Percentiles rank a stretch among this genome's conserved stretches.
These are phyloP conservation scores for Pythium volutum DNA, from an alignment of 352 stramenopile genomes.

Conservation along the genomic window DNA sequence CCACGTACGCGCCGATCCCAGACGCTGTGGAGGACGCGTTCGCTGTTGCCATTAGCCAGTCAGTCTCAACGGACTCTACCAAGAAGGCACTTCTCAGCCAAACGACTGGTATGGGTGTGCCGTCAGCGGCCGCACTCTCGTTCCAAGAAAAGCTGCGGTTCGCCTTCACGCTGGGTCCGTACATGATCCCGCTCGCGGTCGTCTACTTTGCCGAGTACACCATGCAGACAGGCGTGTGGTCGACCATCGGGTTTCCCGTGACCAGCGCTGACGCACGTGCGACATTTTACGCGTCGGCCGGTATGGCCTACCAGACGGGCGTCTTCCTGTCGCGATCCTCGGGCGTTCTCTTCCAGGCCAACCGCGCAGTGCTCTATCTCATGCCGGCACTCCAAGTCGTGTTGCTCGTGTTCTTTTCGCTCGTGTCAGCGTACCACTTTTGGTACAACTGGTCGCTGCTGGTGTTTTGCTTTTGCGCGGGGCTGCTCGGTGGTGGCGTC, in stretches of 20 bases:
- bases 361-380: conserved; percentile 76
- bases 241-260: conserved; percentile 92
- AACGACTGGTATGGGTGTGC: not conserved
- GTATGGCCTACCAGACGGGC: conserved; percentile 90
- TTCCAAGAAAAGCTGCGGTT: conserved; percentile 63
- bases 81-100: not conserved
- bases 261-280: conserved; percentile 59
- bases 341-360: conserved; percentile 78
- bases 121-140: conserved; percentile 31
- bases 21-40: conserved; percentile 9
- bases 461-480: conserved; percentile 79
- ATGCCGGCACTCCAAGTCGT: conserved; percentile 86
- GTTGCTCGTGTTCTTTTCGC: conserved; percentile 87
- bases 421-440: conserved; percentile 74
- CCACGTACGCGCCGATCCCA: conserved; percentile 19
- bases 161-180: conserved; percentile 83
- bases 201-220: conserved; percentile 95
- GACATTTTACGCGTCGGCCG: conserved; percentile 89
- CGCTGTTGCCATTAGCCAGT: conserved; percentile 17
- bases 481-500: conserved; percentile 86
- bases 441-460: conserved; percentile 88
- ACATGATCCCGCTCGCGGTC: conserved; percentile 88
- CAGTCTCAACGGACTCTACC: conserved; percentile 11
- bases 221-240: conserved; percentile 93
- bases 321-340: conserved; percentile 92